Evolutionary conservation across 306 rosid genomes (phyloP).

Genomic region (Pueraria montana): DNA sequence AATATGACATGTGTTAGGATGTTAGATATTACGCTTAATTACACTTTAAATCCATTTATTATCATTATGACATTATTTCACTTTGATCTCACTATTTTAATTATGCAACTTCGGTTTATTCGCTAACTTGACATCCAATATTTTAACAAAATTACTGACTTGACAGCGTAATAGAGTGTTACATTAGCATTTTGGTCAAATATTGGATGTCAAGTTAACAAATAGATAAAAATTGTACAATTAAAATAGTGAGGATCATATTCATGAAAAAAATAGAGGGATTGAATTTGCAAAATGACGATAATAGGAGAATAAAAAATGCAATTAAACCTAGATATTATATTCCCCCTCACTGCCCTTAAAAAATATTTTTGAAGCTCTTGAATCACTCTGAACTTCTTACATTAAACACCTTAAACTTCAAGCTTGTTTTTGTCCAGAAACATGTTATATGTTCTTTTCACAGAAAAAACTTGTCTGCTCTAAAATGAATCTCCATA

Average conservation of each 20-base stretch:
- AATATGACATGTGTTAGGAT: background rate
- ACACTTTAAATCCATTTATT: background rate
- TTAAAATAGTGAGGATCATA: background rate
- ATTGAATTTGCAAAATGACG: background rate
- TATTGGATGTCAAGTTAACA: background rate
- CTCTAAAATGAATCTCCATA: background rate
- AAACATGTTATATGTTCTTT: background rate
- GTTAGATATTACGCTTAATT: background rate
- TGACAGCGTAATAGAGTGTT: background rate
- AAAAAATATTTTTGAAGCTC: background rate
- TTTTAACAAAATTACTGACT: no score
- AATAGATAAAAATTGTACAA: background rate
- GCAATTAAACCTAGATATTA: background rate
- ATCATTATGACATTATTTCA: no score
- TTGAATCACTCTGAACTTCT: slow-evolving; percentile 2
- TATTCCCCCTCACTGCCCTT: background rate
- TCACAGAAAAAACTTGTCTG: background rate
- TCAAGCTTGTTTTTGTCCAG: slow-evolving; percentile 4
- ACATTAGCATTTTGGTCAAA: background rate
- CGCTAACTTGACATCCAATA: no score
- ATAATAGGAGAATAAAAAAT: background rate
- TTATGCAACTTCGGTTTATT: no score
- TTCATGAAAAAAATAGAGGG: background rate
- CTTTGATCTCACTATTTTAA: no score
- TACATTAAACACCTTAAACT: background rate